Evolutionary conservation across 2,329 filamentous ascomycete genomes (phyloP), one percentile per base, ranked within the genome.

Genomic region (Penicillium brasilianum): DNA sequence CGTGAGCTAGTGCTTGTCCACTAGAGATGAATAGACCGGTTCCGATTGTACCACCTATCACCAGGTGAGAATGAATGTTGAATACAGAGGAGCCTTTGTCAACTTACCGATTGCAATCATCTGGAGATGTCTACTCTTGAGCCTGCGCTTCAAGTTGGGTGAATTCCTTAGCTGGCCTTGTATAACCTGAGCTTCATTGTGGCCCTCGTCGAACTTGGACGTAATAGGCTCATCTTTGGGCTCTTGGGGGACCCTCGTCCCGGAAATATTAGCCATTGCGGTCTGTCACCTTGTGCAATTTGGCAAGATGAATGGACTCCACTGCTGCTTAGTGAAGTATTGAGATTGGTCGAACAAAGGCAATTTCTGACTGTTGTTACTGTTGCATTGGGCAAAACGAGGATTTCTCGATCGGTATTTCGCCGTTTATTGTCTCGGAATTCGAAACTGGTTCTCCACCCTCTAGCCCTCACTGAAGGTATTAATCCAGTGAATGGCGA

Each of bases 11-110:
- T 7, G 60, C 63, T 30, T 56, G 51, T 44, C 63, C 63, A 22
- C 57, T 63, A 3, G 57, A 59, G 13, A 65, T 63, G 48, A 65
- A 63, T 8, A 65, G 32, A 39, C 63, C 63, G n/a, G 60, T 65
- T 16, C 63, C 63, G n/a, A 65, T 62, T 16, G 63, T 60, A 11
- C 63, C 63, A 14, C 50, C 50, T 53, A 18, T 30, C n/a, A 16
- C 28, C 20, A 2, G 20, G 25, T 53, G 7, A 53, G 50, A 36
- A 53, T 20, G 14, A 16, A 41, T 7, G 30, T 22, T 25, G 10
- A 36, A 20, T 36, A 20, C 20, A 20, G 18, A 14, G 30, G 4
- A 7, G 16, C 4, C 9, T 10, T 36, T 11, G 22, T 18, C 14
- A 11, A 53, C 50, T 53, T 18, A 53, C 50, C 50, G 11, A 53